A percentile compares a stretch with the other conserved stretches of the same genome.
phyloP scores from a whole-genome alignment of 2,329 filamentous ascomycete species.

The Fusarium sambucinum region DNA sequence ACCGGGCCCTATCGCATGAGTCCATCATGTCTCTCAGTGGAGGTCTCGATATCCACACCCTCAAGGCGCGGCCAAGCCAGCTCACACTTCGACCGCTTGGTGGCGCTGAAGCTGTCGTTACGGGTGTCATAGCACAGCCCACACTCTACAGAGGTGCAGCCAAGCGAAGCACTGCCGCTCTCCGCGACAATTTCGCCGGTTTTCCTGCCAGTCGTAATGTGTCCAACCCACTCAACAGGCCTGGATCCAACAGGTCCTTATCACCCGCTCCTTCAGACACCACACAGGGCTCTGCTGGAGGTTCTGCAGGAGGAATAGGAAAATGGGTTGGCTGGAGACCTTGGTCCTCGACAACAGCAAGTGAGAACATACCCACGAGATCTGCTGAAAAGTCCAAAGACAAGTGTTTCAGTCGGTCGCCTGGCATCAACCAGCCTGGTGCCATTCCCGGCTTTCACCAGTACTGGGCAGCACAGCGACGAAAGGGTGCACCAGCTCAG shows the following conservation, averaged over 20 bases:
- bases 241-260: constrained; percentile 35
- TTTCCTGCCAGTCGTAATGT: constrained; percentile 52
- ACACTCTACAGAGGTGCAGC: constrained; percentile 63
- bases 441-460: constrained; percentile 78
- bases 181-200: constrained; percentile 67
- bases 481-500: constrained; percentile 65
- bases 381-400: constrained; percentile 49
- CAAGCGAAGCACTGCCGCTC: constrained; percentile 65
- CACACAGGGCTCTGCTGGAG: constrained; percentile 43
- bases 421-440: constrained; percentile 84
- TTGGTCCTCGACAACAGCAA: constrained; percentile 53
- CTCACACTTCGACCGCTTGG: constrained; percentile 70
- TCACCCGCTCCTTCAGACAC: constrained; percentile 45
- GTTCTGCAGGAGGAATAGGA: constrained; percentile 51
- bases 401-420: constrained; percentile 62
- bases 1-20: constrained; percentile 82
- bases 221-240: constrained; percentile 50
- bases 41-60: constrained; percentile 89
- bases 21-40: constrained; percentile 89
- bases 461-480: constrained; percentile 64
- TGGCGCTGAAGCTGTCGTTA: constrained; percentile 67
- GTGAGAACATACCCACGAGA: constrained; percentile 27
- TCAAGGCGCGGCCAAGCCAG: constrained; percentile 81
- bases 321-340: constrained; percentile 64
- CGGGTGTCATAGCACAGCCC: constrained; percentile 69